Evolutionary conservation across 495 filamentous ascomycete genomes (phyloP).

Genomic region (Tuber magnatum): DNA sequence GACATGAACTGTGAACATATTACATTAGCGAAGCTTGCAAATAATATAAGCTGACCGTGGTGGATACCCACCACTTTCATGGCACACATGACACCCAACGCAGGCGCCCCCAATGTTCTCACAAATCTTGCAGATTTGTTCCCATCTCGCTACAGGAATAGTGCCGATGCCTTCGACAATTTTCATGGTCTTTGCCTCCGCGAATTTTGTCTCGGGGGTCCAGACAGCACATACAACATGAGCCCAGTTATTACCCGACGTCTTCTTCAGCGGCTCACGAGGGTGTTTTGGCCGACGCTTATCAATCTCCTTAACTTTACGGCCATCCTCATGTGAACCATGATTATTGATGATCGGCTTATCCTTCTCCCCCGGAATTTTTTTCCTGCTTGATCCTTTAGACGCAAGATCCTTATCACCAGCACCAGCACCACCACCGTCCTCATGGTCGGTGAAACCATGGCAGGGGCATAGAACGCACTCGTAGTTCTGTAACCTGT

Average conservation of each 20-base stretch:
- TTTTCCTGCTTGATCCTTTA: conserved; percentile 83
- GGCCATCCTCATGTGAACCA: conserved; percentile 40
- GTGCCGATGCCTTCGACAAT: conserved; percentile 80
- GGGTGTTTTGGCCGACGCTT: conserved; percentile 72
- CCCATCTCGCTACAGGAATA: conserved; percentile 61
- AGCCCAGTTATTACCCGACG: conserved; percentile 94
- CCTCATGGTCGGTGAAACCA: conserved; percentile 29
- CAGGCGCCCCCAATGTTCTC: conserved; percentile 63
- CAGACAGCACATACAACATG: conserved; percentile 88
- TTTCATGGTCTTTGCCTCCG: conserved; percentile 68
- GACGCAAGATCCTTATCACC: conserved; percentile 41
- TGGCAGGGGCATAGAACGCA: conserved; percentile 80
- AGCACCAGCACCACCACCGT: conserved; percentile 16
- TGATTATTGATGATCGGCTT: conserved; percentile 58
- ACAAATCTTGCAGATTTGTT: conserved; percentile 79
- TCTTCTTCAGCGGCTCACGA: conserved; percentile 86
- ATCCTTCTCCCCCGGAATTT: conserved; percentile 86
- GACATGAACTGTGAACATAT: conserved; percentile 59
- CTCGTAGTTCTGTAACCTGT: conserved; percentile 60
- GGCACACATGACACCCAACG: conserved; percentile 74
- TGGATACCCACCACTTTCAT: conserved; percentile 48
- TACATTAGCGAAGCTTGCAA: conserved; percentile 8
- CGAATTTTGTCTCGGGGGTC: conserved; percentile 87
- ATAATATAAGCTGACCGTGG: background rate
- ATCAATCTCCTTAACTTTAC: conserved; percentile 69